These are phyloP conservation scores for Trichophyton mentagrophytes DNA, from an alignment of 2,329 filamentous ascomycete species.

Conservation along the genomic window DNA sequence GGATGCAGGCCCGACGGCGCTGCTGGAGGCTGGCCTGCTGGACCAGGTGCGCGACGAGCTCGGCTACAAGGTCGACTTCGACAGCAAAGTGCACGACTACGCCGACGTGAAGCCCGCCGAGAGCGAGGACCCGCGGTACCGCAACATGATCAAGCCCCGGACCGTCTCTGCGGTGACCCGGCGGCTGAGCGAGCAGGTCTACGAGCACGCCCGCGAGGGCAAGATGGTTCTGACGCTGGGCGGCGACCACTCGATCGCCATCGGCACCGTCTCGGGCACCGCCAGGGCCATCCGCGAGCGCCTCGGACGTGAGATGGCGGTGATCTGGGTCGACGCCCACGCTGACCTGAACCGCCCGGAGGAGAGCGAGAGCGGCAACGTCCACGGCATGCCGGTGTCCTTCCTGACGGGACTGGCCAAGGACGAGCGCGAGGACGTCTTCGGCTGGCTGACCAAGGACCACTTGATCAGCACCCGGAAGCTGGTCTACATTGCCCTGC, in stretches of 20 bases:
- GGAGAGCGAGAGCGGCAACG: slow-evolving; percentile 76
- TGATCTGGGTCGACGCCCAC: slow-evolving; percentile 98
- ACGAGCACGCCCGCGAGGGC: slow-evolving; percentile 69
- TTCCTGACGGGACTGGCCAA: slow-evolving; percentile 78
- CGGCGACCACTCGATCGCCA: slow-evolving; percentile 92
- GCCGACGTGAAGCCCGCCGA: slow-evolving; percentile 53
- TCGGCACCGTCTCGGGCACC: slow-evolving; percentile 79
- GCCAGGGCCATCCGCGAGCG: slow-evolving; percentile 78
- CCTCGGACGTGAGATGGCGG: slow-evolving; percentile 66
- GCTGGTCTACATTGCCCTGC: slow-evolving; percentile 89
- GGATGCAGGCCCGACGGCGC: slow-evolving; percentile 75
- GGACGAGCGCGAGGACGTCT: slow-evolving; percentile 63
- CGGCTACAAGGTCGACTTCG: slow-evolving; percentile 75
- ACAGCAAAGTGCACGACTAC: slow-evolving; percentile 72
- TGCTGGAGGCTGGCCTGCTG: slow-evolving; percentile 80
- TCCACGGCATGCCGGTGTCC: slow-evolving; percentile 94
- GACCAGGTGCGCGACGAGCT: slow-evolving; percentile 72
- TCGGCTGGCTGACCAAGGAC: slow-evolving; percentile 70
- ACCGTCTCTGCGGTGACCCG: slow-evolving; percentile 76
- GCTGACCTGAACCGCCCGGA: slow-evolving; percentile 96
- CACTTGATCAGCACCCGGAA: slow-evolving; percentile 56
- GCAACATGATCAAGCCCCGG: slow-evolving; percentile 87
- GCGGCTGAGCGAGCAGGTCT: slow-evolving; percentile 70
- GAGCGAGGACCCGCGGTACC: slow-evolving; percentile 54
- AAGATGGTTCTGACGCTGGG: slow-evolving; percentile 85